Percentiles rank a stretch among this genome's conserved stretches.
These are phyloP conservation scores for Bruguiera hainesii DNA, from an alignment of 441 rosid genomes.

Conservation along the genomic window DNA sequence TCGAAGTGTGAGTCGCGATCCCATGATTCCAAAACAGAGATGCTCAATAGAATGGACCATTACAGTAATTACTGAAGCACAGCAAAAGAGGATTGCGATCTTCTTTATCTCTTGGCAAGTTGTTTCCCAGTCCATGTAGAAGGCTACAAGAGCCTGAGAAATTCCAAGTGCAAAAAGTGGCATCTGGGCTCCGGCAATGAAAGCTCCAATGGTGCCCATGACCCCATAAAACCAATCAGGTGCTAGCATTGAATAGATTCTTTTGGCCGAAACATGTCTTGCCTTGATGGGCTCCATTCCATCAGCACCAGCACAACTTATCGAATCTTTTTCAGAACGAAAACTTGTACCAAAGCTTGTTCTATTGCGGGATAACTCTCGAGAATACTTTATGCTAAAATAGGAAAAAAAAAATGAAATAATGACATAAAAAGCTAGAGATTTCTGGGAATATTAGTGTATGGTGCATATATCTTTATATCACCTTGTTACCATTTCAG, in stretches of 20 bases:
- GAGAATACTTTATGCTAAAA: constrained; percentile 51
- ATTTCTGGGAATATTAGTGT: neutral
- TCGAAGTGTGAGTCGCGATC: constrained; percentile 86
- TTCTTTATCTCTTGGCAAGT: constrained; percentile 68
- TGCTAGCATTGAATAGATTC: constrained; percentile 69
- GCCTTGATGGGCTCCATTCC: constrained; percentile 35
- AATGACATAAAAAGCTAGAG: neutral
- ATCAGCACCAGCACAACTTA: constrained; percentile 42
- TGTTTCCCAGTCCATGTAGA: constrained; percentile 78
- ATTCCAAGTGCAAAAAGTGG: constrained; percentile 95
- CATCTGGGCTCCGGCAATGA: constrained; percentile 88
- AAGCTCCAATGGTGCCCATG: constrained; percentile 60
- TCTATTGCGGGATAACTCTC: constrained; percentile 61
- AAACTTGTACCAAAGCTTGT: constrained; percentile 71
- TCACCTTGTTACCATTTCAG: neutral
- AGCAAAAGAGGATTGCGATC: constrained; percentile 59
- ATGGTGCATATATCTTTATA: neutral
- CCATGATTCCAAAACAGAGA: constrained; percentile 80
- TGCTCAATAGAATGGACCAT: constrained; percentile 65
- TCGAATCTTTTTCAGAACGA: constrained; percentile 78
- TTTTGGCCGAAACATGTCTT: constrained; percentile 43
- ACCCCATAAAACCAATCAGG: constrained; percentile 84
- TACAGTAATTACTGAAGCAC: constrained; percentile 60
- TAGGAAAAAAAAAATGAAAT: neutral
- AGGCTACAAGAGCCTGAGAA: constrained; percentile 80